Evolutionary conservation across 2,329 filamentous ascomycete genomes (phyloP).

Genomic region (Beauveria sp.): DNA sequence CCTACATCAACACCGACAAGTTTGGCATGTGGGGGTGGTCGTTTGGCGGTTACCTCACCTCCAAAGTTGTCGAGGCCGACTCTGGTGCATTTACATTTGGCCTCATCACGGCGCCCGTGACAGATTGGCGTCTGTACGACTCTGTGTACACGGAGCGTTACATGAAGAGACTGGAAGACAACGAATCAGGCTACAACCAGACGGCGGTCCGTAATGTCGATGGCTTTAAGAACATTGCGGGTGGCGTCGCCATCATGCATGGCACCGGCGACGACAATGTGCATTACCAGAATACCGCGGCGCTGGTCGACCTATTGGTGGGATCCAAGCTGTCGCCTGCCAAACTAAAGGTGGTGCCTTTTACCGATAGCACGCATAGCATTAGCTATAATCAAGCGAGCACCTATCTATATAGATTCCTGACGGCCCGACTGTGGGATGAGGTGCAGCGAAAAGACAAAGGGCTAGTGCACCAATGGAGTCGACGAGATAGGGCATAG

Average conservation of each 20-base stretch:
- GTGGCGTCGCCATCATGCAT: conserved; percentile 55
- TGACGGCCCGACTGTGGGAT: conserved; percentile 52
- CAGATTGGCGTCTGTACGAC: conserved; percentile 65
- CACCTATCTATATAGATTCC: conserved; percentile 52
- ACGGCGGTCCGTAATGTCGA: conserved; percentile 49
- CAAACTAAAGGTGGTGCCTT: conserved; percentile 56
- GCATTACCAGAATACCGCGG: conserved; percentile 60
- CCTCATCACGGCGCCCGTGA: conserved; percentile 57
- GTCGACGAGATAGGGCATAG: not conserved
- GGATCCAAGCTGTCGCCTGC: conserved; percentile 48
- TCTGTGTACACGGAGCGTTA: conserved; percentile 65
- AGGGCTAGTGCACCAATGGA: conserved; percentile 28
- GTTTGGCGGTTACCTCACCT: conserved; percentile 58
- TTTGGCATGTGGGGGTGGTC: conserved; percentile 64
- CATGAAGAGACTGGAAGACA: conserved; percentile 55
- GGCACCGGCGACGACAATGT: conserved; percentile 65
- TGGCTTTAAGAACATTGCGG: conserved; percentile 56
- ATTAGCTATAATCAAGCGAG: conserved; percentile 51
- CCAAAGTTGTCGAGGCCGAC: conserved; percentile 58
- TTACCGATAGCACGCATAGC: conserved; percentile 57
- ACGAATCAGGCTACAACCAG: conserved; percentile 51
- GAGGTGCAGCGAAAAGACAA: conserved; percentile 46
- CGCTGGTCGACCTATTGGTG: conserved; percentile 53
- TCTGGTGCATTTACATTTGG: conserved; percentile 55
- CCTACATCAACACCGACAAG: conserved; percentile 49